phyloP scores from a whole-genome alignment of 2,329 filamentous ascomycete species.

The Verticillium zaregamsianum region DNA sequence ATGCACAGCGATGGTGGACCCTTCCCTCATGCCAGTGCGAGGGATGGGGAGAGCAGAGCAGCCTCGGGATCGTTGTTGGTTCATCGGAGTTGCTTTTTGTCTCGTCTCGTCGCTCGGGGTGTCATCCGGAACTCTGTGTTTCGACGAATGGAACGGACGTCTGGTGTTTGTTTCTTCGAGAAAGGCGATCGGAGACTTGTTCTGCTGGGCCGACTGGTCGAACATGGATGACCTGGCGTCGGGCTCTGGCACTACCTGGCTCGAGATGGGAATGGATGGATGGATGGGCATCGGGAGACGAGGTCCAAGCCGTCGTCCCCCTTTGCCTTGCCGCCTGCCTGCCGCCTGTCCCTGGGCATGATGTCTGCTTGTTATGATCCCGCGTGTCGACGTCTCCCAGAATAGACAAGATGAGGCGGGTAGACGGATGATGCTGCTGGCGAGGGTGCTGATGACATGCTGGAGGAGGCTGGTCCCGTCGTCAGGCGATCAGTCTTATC shows the following conservation, averaged over 20 bases:
- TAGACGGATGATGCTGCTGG: background rate
- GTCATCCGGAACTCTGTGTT: background rate
- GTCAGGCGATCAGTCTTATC: background rate
- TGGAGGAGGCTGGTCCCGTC: background rate
- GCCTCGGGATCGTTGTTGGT: background rate
- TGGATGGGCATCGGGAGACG: no score
- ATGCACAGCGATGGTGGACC: background rate
- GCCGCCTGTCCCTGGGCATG: no score
- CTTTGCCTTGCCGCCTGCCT: no score
- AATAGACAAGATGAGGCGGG: background rate
- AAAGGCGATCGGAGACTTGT: background rate
- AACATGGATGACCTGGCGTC: background rate
- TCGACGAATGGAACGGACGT: background rate
- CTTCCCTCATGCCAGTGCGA: background rate
- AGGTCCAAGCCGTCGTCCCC: no score
- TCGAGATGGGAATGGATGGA: no score
- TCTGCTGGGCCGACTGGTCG: background rate
- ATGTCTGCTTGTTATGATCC: no score
- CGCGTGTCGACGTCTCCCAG: background rate
- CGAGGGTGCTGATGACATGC: background rate
- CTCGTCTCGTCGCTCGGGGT: background rate
- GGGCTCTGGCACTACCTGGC: no score
- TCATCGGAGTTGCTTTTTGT: background rate
- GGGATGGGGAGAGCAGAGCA: no score
- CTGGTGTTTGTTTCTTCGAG: background rate